phyloP scores from a whole-genome alignment of 2,329 filamentous ascomycete genomes.

The Botryosphaeria dothidea region DNA sequence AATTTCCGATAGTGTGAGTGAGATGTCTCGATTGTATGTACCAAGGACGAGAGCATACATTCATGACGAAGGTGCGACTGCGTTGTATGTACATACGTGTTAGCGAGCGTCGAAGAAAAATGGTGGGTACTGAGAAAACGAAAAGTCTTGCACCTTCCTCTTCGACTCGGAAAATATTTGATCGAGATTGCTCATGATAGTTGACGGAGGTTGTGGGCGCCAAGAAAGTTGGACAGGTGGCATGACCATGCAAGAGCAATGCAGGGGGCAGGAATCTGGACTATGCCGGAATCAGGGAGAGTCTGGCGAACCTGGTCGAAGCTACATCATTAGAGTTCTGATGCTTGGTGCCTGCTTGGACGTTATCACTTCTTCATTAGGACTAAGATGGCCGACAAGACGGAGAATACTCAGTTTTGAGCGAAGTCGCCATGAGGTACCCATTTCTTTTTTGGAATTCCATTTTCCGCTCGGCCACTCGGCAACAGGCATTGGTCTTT shows the following conservation, averaged over 20 bases:
- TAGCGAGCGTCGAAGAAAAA: too few relatives aligned
- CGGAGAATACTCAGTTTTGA: background rate
- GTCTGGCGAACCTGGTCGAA: background rate
- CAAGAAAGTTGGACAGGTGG: background rate
- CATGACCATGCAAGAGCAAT: background rate
- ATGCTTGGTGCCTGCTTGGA: background rate
- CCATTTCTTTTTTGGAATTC: background rate
- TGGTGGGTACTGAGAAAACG: background rate
- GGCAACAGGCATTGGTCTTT: background rate
- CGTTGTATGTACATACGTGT: too few relatives aligned
- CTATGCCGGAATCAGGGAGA: background rate
- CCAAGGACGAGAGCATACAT: too few relatives aligned
- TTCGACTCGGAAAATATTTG: background rate
- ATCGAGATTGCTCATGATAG: background rate
- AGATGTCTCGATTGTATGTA: too few relatives aligned
- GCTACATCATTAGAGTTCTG: background rate
- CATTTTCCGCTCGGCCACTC: background rate
- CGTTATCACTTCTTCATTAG: background rate
- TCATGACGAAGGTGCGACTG: too few relatives aligned
- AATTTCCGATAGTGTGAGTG: too few relatives aligned
- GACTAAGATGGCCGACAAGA: background rate
- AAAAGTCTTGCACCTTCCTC: background rate
- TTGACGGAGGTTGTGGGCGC: background rate
- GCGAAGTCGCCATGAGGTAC: background rate
- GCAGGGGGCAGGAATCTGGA: background rate